phyloP scores from a whole-genome alignment of 495 filamentous ascomycete species.

The Penicillium paxilli region DNA sequence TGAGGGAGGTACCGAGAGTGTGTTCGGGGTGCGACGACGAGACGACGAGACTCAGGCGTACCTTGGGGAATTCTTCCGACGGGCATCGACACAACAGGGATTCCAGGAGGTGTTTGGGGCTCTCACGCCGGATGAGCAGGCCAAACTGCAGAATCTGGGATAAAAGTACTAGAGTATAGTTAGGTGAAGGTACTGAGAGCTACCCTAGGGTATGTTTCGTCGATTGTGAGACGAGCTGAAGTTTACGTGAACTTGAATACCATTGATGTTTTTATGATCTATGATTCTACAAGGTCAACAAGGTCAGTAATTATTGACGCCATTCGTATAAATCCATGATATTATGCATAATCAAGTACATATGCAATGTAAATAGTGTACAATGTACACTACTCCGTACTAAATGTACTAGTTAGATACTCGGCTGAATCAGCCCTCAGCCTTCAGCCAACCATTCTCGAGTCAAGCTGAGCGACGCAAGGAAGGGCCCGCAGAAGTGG shows the following conservation, averaged over 20 bases:
- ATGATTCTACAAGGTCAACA: too few relatives aligned
- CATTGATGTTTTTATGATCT: too few relatives aligned
- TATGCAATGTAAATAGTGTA: too few relatives aligned
- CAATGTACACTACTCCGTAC: too few relatives aligned
- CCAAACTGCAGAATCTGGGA: constrained; percentile 56
- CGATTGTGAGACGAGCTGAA: too few relatives aligned
- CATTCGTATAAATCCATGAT: too few relatives aligned
- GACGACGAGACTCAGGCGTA: constrained; percentile 92
- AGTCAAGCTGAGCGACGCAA: background rate
- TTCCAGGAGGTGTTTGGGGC: constrained; percentile 74
- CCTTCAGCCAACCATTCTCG: background rate
- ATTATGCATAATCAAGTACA: too few relatives aligned
- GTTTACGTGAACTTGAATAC: too few relatives aligned
- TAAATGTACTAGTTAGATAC: background rate
- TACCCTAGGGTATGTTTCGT: too few relatives aligned
- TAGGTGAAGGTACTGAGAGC: too few relatives aligned
- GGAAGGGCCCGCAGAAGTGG: background rate
- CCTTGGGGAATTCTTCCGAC: constrained; percentile 78
- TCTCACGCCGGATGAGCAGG: constrained; percentile 72
- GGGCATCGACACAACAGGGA: constrained; percentile 65
- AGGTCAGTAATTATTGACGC: too few relatives aligned
- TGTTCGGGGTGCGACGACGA: constrained; percentile 59
- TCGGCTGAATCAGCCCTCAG: background rate
- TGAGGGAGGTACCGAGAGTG: constrained; percentile 55
- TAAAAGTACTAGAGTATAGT: constrained; percentile 3